These are phyloP conservation scores for Nadsonia fulvescens DNA, from an alignment of 805 yeast species.

Conservation along the genomic window DNA sequence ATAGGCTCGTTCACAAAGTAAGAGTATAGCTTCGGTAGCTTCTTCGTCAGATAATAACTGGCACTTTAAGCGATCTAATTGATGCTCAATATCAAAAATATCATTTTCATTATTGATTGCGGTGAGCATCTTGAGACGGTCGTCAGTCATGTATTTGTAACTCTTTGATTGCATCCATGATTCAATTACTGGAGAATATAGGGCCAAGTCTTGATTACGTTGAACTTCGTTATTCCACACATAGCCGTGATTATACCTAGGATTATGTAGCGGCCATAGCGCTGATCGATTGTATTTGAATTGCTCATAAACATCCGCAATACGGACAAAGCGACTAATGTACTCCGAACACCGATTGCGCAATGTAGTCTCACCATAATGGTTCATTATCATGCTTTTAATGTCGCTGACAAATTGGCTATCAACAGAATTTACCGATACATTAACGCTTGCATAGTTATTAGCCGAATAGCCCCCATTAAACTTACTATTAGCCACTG, in stretches of 20 bases:
- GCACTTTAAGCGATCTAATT: conserved; percentile 13
- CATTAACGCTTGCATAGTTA: background rate
- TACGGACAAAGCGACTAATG: conserved; percentile 14
- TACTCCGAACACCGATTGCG: conserved; percentile 14
- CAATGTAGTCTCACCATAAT: conserved; percentile 15
- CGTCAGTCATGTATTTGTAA: conserved; percentile 12
- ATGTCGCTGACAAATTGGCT: conserved; percentile 13
- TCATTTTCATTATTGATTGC: too few species aligned
- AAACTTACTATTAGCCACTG: conserved; percentile 5
- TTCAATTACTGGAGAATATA: conserved; percentile 14
- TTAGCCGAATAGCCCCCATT: conserved; percentile 2
- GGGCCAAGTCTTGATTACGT: conserved; percentile 10
- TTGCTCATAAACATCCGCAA: conserved; percentile 15
- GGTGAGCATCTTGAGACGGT: too few species aligned
- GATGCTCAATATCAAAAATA: conserved; percentile 17
- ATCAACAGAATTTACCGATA: conserved; percentile 9
- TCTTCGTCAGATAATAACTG: conserved; percentile 12
- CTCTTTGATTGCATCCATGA: conserved; percentile 16
- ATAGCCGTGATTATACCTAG: conserved; percentile 15
- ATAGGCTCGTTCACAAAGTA: conserved; percentile 11
- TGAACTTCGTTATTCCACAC: conserved; percentile 15
- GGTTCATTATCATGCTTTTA: conserved; percentile 13
- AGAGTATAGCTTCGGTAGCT: conserved; percentile 12
- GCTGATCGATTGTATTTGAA: conserved; percentile 11
- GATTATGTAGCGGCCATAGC: conserved; percentile 9